Base-by-base conservation (phyloP, 2,329 filamentous ascomycete species). In the Huntiella decipiens region DNA sequence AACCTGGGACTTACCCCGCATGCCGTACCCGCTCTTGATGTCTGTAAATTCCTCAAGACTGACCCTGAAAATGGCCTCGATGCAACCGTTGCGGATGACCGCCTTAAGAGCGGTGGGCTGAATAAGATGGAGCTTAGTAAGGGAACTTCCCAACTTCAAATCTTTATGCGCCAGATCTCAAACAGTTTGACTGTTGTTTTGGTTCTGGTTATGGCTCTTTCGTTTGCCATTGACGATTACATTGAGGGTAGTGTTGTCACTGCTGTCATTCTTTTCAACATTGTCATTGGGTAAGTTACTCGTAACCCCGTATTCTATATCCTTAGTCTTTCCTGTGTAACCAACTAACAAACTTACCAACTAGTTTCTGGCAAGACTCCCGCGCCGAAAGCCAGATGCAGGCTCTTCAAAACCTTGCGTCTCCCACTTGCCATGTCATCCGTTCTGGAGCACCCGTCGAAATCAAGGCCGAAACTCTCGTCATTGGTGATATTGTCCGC, bases 171-270 rank as follows among this genome's bases (percentile, higher is more conserved):
- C 57, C 79, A 84, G 65, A 71, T 83, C 54, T 81, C 79, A 53
- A 84, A 84, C 64, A 81, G 78, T 64, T 66, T 84, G 62, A 84
- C 79, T 52, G 67, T 80, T 58, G 77, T 82, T 51, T 74, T 86
- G 54, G 67, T 85, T 53, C 74, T 82, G 55, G 80, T 82, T 55
- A 83, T 82, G 74, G 76, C 74, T 49, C 64, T 75, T 49, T 76
- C 73, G 42, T 80, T 78, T 61, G 73, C 68, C 57, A 80, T 79
- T 53, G 56, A 66, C 54, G 77, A 78, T 57, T 77, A 68, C 55
- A 68, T 77, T 57, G 74, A 79, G 63, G 74, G 67, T 52, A 69
- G 68, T 53, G 74, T 79, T 51, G 73, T 79, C 52, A 64, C 71
- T 47, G 72, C 72, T 54, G 74, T 79, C 55, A 78, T 79, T 56